Conservation (phyloP, 129 eudicot genomes). For the Chrysanthemum makinoi region DNA sequence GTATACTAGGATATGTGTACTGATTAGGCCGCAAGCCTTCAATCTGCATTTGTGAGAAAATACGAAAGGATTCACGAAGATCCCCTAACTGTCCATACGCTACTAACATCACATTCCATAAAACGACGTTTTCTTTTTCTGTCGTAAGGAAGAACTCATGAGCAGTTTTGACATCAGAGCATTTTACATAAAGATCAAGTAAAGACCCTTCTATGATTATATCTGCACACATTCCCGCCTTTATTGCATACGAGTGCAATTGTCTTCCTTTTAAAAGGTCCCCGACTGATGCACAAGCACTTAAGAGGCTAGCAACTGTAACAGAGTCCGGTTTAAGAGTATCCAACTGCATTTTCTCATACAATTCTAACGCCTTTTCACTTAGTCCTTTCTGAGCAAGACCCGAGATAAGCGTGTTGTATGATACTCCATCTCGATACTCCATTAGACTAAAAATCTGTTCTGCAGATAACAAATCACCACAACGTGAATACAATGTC, state of each 20-base stretch:
- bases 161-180: constrained; percentile 77
- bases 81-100: constrained; percentile 90
- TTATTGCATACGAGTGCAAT: constrained; percentile 78
- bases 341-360: constrained; percentile 67
- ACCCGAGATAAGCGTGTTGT: constrained; percentile 86
- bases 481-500: constrained; percentile 58
- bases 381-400: constrained; percentile 65
- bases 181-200: constrained; percentile 93
- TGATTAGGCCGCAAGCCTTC: constrained; percentile 76
- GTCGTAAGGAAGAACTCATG: constrained; percentile 61
- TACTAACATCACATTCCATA: constrained; percentile 97
- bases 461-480: constrained; percentile 55
- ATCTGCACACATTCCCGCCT: constrained; percentile 77
- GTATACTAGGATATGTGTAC: constrained; percentile 90
- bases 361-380: constrained; percentile 53
- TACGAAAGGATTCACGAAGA: constrained; percentile 46
- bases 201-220: constrained; percentile 91
- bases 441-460: constrained; percentile 60
- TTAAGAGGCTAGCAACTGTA: constrained; percentile 76
- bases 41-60: constrained; percentile 65
- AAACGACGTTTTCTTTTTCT: constrained; percentile 65
- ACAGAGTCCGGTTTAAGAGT: constrained; percentile 78
- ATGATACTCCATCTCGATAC: constrained; percentile 63
- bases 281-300: constrained; percentile 72
- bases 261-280: constrained; percentile 67